Base-by-base conservation (phyloP, 306 rosid genomes). In the Herpetospermum pedunculosum region DNA sequence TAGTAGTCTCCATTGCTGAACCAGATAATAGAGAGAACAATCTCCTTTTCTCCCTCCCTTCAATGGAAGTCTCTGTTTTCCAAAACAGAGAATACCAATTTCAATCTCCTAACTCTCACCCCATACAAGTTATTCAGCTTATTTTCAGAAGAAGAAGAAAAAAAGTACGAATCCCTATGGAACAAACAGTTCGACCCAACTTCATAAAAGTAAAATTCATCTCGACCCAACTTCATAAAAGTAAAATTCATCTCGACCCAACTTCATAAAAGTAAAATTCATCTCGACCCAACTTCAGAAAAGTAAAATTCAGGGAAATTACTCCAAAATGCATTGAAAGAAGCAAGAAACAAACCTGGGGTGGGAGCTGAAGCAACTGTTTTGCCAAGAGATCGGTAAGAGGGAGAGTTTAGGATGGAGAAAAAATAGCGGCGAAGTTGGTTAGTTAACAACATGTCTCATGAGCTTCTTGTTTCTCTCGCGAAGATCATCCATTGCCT, bases 1-100 rank as follows among this genome's bases (percentile, higher is more conserved):
- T 75, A 73, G 69, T 40, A n/a, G n/a, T n/a, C 1, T 78, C 88
- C 84, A 81, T 52, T 71, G 55, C 91, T 90, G 86, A 58, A 72
- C 49, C 67, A 6, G 68, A 65, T 60, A 58, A 79, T 18, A 19
- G 1, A 40, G 28, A 4, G 30, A 70, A 76, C 21, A 37, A 70
- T 4, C 60, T 18, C 10, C 68, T 7, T 59, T 29, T 59, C 5
- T 14, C 41, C 11, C 40, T 29, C 41, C 5, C 67, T 29, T 59
- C 5, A 59, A 8, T 6, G 23, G 18, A 59, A 30, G 23, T 30
- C 32, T 38, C 48, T 65, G 72, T 37, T 32, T 34, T 34, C 41
- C 19, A 32, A 10, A 64, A n/a, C n/a, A n/a, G n/a, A n/a, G 12
- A 38, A 38, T 2, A 25, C 29, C 37, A 63, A 35, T 63, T 58